These are phyloP conservation scores for Ceratocystis diversiconidia DNA, from an alignment of 2,329 filamentous ascomycete species.

Conservation along the genomic window DNA sequence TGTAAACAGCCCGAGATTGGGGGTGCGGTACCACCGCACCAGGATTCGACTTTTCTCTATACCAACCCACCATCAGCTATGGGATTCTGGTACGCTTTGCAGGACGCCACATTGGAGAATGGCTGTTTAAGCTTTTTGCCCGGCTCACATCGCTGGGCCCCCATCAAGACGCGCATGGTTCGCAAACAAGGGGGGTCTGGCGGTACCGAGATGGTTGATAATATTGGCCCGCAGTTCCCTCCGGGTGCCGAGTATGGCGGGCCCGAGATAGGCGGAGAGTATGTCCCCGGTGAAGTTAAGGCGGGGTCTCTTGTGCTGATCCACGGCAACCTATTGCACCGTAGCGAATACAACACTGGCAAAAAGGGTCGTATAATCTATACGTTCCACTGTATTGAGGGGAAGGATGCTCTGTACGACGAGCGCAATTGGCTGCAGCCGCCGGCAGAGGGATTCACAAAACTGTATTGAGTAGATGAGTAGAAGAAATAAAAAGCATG, in stretches of 20 bases:
- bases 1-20: slow-evolving; percentile 97
- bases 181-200: slow-evolving; percentile 36
- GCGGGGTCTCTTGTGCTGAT: slow-evolving; percentile 84
- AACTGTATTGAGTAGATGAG: slow-evolving; percentile 30
- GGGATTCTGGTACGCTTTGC: slow-evolving; percentile 93
- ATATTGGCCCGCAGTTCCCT: slow-evolving; percentile 52
- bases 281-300: slow-evolving; percentile 74
- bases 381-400: slow-evolving; percentile 94
- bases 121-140: slow-evolving; percentile 78
- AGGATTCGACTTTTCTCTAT: slow-evolving; percentile 86
- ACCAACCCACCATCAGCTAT: slow-evolving; percentile 79
- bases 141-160: slow-evolving; percentile 63
- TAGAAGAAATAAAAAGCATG: neutral
- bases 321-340: slow-evolving; percentile 89
- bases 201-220: slow-evolving; percentile 59
- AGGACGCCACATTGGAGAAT: slow-evolving; percentile 77
- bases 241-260: slow-evolving; percentile 32
- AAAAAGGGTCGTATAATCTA: slow-evolving; percentile 83
- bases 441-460: slow-evolving; percentile 64
- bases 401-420: slow-evolving; percentile 60
- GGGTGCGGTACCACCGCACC: slow-evolving; percentile 77
- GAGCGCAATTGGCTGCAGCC: slow-evolving; percentile 87
- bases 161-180: slow-evolving; percentile 62
- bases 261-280: slow-evolving; percentile 34
- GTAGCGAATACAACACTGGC: slow-evolving; percentile 86